A percentile compares a stretch with the other conserved stretches of the same genome.
phyloP scores from a whole-genome alignment of 1,284 basidiomycete species.

The Cutaneotrichosporon spelunceum region DNA sequence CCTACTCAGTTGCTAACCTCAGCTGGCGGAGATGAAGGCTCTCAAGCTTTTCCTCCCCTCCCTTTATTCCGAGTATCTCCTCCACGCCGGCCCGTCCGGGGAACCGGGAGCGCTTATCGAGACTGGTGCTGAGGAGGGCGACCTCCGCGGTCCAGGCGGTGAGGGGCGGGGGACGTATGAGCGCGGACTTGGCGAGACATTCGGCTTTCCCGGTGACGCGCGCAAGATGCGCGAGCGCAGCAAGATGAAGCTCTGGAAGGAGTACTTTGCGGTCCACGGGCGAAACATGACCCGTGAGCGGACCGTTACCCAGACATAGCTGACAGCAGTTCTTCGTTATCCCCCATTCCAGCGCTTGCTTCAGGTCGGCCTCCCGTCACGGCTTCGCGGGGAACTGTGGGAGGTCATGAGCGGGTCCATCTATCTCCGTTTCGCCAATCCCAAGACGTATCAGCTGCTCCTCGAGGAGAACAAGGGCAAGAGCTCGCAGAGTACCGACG shows the following conservation, averaged over 20 bases:
- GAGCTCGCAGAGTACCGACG: constrained; percentile 86
- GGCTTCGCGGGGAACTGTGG: constrained; percentile 96
- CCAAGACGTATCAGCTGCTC: constrained; percentile 77
- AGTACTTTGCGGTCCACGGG: constrained; percentile 65
- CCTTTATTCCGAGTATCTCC: constrained; percentile 89
- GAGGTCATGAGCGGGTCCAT: constrained; percentile 94
- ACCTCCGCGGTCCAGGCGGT: constrained; percentile 56
- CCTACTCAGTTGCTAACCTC: constrained; percentile 31
- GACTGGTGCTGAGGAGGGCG: constrained; percentile 53
- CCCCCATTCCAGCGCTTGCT: constrained; percentile 94
- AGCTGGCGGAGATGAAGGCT: constrained; percentile 85
- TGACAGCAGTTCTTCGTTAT: constrained; percentile 80
- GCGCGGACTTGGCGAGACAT: constrained; percentile 78
- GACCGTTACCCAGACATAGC: background rate
- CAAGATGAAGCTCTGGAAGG: constrained; percentile 95
- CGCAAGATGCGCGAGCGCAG: constrained; percentile 95
- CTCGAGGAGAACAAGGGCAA: constrained; percentile 75
- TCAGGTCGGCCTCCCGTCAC: constrained; percentile 93
- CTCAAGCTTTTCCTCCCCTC: constrained; percentile 88
- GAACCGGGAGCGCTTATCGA: constrained; percentile 16
- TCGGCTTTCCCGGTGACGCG: constrained; percentile 90
- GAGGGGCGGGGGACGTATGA: constrained; percentile 60
- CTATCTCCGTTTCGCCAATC: constrained; percentile 82
- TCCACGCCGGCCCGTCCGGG: constrained; percentile 40
- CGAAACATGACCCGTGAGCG: constrained; percentile 48